phyloP scores from a whole-genome alignment of 108 stramenopile species.

The Thalassiosira profunda region DNA sequence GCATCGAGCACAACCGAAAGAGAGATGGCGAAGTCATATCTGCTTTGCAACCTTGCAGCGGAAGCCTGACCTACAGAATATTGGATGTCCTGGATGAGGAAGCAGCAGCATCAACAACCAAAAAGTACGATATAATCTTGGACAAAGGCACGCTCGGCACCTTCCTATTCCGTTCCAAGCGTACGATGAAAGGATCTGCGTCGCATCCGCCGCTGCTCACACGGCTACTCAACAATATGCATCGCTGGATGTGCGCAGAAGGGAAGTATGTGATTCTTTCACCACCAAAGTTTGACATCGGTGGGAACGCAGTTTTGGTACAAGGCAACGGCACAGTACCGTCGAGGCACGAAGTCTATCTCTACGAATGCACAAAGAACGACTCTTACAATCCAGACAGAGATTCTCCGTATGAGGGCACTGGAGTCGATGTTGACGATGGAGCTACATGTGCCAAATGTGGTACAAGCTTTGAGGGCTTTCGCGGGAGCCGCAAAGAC shows the following conservation, averaged over 20 bases:
- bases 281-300: slow-evolving; percentile 61
- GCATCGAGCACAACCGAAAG: slow-evolving; percentile 49
- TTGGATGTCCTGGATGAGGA: slow-evolving; percentile 53
- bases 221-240: slow-evolving; percentile 66
- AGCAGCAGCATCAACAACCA: background rate
- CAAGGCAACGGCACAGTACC: slow-evolving; percentile 19
- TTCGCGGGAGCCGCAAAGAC: slow-evolving; percentile 62
- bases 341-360: slow-evolving; percentile 34
- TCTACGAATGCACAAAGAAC: slow-evolving; percentile 64
- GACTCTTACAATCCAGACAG: slow-evolving; percentile 42
- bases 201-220: slow-evolving; percentile 45
- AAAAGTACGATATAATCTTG: slow-evolving; percentile 59
- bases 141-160: slow-evolving; percentile 88
- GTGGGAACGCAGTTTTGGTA: slow-evolving; percentile 38
- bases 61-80: slow-evolving; percentile 36
- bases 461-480: slow-evolving; percentile 41
- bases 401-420: slow-evolving; percentile 24
- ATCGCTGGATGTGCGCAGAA: slow-evolving; percentile 49
- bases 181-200: slow-evolving; percentile 51
- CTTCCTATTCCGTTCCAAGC: slow-evolving; percentile 78
- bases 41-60: slow-evolving; percentile 8
- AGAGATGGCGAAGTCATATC: slow-evolving; percentile 48
- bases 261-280: slow-evolving; percentile 64
- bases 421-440: slow-evolving; percentile 26
- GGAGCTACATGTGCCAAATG: slow-evolving; percentile 18